A percentile compares a stretch with the other conserved stretches of the same genome.
phyloP scores from a whole-genome alignment of 805 yeast genomes.

The Wickerhamomyces rabaulensis region DNA sequence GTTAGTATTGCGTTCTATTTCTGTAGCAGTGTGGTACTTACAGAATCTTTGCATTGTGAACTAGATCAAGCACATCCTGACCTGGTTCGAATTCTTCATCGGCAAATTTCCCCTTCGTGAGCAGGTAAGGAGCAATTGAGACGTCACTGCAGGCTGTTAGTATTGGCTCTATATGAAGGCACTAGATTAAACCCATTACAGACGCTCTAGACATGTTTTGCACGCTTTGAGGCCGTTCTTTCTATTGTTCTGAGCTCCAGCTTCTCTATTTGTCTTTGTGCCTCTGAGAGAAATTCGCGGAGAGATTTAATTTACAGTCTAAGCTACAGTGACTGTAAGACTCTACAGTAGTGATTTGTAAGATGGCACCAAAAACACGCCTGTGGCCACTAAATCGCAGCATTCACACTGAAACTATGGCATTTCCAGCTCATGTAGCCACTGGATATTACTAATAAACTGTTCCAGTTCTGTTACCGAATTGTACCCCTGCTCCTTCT shows the following conservation, averaged over 20 bases:
- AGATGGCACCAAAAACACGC: too few relatives aligned
- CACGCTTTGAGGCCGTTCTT: background rate
- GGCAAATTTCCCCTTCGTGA: conserved; percentile 28
- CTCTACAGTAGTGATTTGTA: too few relatives aligned
- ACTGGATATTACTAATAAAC: too few relatives aligned
- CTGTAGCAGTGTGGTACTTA: conserved; percentile 13
- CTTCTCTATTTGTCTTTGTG: background rate
- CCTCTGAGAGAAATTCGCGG: background rate
- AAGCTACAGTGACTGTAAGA: too few relatives aligned
- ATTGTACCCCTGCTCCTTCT: too few relatives aligned
- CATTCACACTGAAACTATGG: too few relatives aligned
- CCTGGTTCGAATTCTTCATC: conserved; percentile 33
- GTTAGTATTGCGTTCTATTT: conserved; percentile 2
- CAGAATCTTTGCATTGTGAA: conserved; percentile 27
- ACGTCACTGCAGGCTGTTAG: conserved; percentile 8
- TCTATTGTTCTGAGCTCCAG: background rate
- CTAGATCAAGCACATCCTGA: conserved; percentile 17
- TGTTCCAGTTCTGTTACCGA: too few relatives aligned
- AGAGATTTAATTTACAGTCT: too few relatives aligned
- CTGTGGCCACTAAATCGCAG: too few relatives aligned
- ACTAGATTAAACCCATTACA: too few relatives aligned
- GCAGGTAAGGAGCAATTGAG: conserved; percentile 18
- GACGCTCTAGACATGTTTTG: background rate
- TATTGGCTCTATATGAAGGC: too few relatives aligned
- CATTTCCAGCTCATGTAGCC: too few relatives aligned